Base-by-base conservation (phyloP, 2,329 filamentous ascomycete species). In the Venturia nashicola region DNA sequence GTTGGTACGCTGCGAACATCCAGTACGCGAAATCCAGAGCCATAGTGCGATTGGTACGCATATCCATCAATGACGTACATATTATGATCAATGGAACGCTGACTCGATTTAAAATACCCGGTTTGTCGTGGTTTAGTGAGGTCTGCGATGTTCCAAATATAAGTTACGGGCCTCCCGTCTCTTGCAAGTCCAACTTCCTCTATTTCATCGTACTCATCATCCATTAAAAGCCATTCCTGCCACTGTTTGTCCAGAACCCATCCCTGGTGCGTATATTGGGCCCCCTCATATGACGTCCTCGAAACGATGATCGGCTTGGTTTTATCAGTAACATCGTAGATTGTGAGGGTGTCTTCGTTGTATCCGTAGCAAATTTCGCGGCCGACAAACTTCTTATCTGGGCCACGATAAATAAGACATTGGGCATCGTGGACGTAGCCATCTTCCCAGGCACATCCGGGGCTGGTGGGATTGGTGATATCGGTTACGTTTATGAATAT, bases 371-470 rank as follows among this genome's bases (percentile, higher is more conserved):
- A 84, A 68, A 84, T 82, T 63, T 84, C 80, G 1, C 72, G 74
- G 32, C 78, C 80, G 3, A 72, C 70, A 70, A 79, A 84, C 32
- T 74, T 68, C 32, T 71, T 72, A 65, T 83, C 78, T 0, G 82
- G 81, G 0, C 82, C 82, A 8, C 75, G 76, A 72, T 82, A 83
- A 65, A 80, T 77, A 46, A 86, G 73, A 70, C 83, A 85, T 71
- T 86, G 82, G 2, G 83, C 83, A 67, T 85, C 83, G 70, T 86
- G 83, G 16, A 85, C 82, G 16, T 57, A 85, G 44, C 82, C 82
- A 69, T 85, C 83, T 20, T 76, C 69, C 23, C 77, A 75, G 8
- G 80, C 79, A 68, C 82, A 85, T 54, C 83, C 83, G 7, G 81
- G 79, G 27, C 75, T 78, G 16, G 74, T 79, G 5, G 82, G 80